Evolutionary conservation across 2,329 filamentous ascomycete genomes (phyloP).

Genomic region (Calonectria pseudoturangicola): DNA sequence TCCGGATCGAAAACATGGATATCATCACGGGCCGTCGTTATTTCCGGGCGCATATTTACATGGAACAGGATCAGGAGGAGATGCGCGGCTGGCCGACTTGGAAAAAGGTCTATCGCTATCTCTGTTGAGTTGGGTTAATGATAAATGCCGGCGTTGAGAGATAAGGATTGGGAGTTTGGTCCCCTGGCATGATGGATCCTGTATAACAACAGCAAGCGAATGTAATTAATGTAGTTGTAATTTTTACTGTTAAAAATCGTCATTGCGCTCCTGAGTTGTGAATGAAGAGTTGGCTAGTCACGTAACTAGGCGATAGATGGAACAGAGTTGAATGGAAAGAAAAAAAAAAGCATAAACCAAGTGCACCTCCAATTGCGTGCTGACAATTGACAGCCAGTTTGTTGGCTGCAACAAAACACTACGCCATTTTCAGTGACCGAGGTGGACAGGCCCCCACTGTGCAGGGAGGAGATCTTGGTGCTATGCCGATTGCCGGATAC

Average conservation of each 20-base stretch:
- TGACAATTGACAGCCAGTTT: neutral
- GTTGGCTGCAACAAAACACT: neutral
- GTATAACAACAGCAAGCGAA: slow-evolving; percentile 12
- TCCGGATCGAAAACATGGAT: slow-evolving; percentile 86
- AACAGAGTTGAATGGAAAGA: neutral
- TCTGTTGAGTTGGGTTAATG: slow-evolving; percentile 71
- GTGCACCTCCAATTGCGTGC: neutral
- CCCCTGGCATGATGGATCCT: neutral
- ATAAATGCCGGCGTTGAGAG: slow-evolving; percentile 1
- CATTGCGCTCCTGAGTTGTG: neutral
- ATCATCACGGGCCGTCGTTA: slow-evolving; percentile 89
- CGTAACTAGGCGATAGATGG: neutral
- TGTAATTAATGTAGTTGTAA: neutral
- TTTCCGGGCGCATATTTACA: slow-evolving; percentile 84
- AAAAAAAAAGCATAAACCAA: neutral
- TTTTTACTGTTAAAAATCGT: neutral
- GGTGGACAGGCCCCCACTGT: neutral
- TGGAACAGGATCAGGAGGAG: slow-evolving; percentile 87
- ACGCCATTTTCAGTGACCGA: neutral
- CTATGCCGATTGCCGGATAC: neutral
- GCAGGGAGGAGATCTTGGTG: neutral
- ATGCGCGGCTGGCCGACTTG: slow-evolving; percentile 81
- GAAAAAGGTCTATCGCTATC: slow-evolving; percentile 83
- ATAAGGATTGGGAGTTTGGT: too few species aligned
- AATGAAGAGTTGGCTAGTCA: neutral